Evolutionary conservation across 176 grass and related monocot species (phyloP), one percentile per base, ranked within the genome.

Genomic region (Phoenix roebelenii): DNA sequence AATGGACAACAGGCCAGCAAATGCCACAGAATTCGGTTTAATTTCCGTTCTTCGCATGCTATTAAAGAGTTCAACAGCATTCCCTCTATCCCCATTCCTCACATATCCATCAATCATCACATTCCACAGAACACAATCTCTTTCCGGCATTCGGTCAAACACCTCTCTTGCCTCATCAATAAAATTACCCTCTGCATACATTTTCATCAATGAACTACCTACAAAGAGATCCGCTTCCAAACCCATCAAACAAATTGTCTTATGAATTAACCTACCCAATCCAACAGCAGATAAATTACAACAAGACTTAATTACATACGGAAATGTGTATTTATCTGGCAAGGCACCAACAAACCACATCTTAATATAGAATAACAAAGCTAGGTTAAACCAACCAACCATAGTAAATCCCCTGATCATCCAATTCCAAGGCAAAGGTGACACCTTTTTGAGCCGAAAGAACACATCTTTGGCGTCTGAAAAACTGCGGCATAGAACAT

Each of bases 361-460:
- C 71, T 95, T 90, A 30, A 87, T 58, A 73, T 79, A 90, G 77
- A 95, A 86, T 23, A 95, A 76, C 17, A 84, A 54, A 16, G 86
- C 80, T 23, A 74, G 7, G 20, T 74, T 2, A 76, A 84, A 74
- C 28, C 76, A 71, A 0, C 77, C 83, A 4, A 75, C 70, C 72
- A 71, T 77, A 2, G 85, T 77, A 72, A 95, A 72, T 15, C 85
- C 85, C 15, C 89, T 77, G 26, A 95, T 85, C 73, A 95, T 56
- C 89, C 89, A 95, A 88, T 89, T 89, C 90, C 90, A 95, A n/a
- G 90, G 85, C 49, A 82, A 54, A 63, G 79, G 59, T 0, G 67
- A 64, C 1, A 28, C 15, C 30, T 32, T 79, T 5, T 73, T 63
- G 57, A 82, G 53, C 25, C 66, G 16, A 84, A 81, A 89, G 77